Base-by-base conservation (phyloP, 192 early-diverging fungal genomes). In the Backusella australiensis region DNA sequence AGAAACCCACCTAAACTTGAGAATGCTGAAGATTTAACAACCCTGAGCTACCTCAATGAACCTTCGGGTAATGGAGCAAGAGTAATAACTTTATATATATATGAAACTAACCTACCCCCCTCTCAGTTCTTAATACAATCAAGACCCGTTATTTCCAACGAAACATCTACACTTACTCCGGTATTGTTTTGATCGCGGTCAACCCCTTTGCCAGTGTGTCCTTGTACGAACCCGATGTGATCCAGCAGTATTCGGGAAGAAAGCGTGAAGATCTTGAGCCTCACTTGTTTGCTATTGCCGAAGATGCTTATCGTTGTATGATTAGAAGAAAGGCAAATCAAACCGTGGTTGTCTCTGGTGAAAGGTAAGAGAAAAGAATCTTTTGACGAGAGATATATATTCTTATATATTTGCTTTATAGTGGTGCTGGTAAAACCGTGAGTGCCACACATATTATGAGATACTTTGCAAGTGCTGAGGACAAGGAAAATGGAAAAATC, bases 131-230 rank as follows among this genome's bases (percentile, higher is more conserved):
- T 38, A 92, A 98, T 85, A 97, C 95, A 78, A 93, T 99, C 83
- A 87, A 86, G 56, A 89, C 95, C n/a, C 91, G 98, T 53, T 99
- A 98, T 79, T 83, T 87, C 4, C 93, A 96, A 81, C 91, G 95
- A 78, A 93, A 93, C 81, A 98, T 99, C 77, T 99, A 99, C 85
- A 99, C 98, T 9, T 99, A 99, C 80, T 98, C 97, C 32, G 98
- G 98, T 67, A 97, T 99, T 65, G 98, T 99, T 34, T 84, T 99
- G 76, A 97, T 99, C 75, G 98, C 98, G 46, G 93, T 96, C 81
- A 99, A 99, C 75, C 98, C 98, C 5, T 99, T 98, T 84, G 89
- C 88, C 42, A 83, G 91, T 34, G 90, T 99, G 73, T 75, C 88
- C 34, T 85, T 98, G 39, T 99, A 99, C 83, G 91, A 93, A 11